Conservation (phyloP, 208 protist species). For the Trichomonas gallinae region DNA sequence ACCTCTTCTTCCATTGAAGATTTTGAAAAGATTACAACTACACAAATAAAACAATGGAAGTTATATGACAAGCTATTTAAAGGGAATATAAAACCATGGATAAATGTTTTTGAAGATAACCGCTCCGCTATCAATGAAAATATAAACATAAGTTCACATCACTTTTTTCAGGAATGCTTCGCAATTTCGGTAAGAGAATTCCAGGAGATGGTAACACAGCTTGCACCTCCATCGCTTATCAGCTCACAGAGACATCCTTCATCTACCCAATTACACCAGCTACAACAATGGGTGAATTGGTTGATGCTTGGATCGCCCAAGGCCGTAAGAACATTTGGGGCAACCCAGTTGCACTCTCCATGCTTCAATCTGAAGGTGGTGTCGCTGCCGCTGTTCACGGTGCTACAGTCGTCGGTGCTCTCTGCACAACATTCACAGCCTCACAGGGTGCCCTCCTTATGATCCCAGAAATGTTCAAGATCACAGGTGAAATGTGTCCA, state of each 20-base stretch:
- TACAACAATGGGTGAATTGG: too few relatives aligned
- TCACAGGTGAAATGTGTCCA: slow-evolving; percentile 37
- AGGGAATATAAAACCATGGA: too few relatives aligned
- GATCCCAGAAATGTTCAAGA: background rate
- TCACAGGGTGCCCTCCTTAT: background rate
- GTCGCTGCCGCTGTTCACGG: slow-evolving; percentile 38
- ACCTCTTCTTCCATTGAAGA: too few relatives aligned
- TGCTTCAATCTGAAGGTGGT: slow-evolving; percentile 29
- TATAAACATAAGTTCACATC: background rate
- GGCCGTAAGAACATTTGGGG: background rate
- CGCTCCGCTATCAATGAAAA: background rate
- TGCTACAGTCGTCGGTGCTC: slow-evolving; percentile 30
- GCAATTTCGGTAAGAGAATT: too few relatives aligned
- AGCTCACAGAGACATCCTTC: background rate
- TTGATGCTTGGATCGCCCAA: too few relatives aligned
- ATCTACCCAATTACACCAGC: too few relatives aligned
- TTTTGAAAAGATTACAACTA: too few relatives aligned
- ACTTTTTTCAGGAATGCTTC: background rate
- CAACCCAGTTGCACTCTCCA: background rate
- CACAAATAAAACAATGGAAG: too few relatives aligned
- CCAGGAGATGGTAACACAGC: background rate
- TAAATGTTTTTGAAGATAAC: too few relatives aligned
- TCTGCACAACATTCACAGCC: slow-evolving; percentile 37
- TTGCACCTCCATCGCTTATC: background rate
- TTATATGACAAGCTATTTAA: too few relatives aligned